These are phyloP conservation scores for Lasiosphaeria hispida DNA, from an alignment of 495 filamentous ascomycete genomes.

Conservation along the genomic window DNA sequence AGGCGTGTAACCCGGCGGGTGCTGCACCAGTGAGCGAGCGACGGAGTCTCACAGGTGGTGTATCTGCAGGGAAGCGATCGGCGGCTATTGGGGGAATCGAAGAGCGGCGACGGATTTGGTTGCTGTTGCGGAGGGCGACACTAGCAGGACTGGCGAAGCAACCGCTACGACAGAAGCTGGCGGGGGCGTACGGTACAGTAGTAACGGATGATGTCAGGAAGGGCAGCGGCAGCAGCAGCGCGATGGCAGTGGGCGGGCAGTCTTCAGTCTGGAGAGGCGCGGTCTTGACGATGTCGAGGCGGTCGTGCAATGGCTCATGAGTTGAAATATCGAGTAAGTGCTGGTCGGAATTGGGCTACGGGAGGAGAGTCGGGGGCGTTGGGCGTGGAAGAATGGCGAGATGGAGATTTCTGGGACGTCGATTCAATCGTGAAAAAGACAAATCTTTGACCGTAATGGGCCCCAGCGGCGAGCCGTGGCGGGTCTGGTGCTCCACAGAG, in stretches of 20 bases:
- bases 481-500: slow-evolving; percentile 12
- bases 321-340: slow-evolving; percentile 3
- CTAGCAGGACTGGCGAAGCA: slow-evolving; percentile 3
- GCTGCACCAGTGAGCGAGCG: slow-evolving; percentile 13
- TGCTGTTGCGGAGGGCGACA: not conserved
- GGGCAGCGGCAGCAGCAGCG: not conserved
- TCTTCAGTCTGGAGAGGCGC: slow-evolving; percentile 3
- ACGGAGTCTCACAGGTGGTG: not conserved
- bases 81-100: not conserved
- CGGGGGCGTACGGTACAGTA: slow-evolving; percentile 1
- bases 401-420: slow-evolving; percentile 16
- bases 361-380: not conserved
- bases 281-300: slow-evolving; percentile 10
- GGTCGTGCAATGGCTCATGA: slow-evolving; percentile 16
- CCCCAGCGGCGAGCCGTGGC: slow-evolving; percentile 15
- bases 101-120: not conserved
- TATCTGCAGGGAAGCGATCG: not conserved
- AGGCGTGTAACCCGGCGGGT: slow-evolving; percentile 9
- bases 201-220: slow-evolving; percentile 18
- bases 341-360: slow-evolving; percentile 13
- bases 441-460: slow-evolving; percentile 25
- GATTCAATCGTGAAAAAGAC: slow-evolving; percentile 27
- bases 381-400: slow-evolving; percentile 9
- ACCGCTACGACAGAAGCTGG: not conserved
- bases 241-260: not conserved